Base-by-base conservation (phyloP, 1,284 basidiomycete species). In the Cerioporus squamosus region DNA sequence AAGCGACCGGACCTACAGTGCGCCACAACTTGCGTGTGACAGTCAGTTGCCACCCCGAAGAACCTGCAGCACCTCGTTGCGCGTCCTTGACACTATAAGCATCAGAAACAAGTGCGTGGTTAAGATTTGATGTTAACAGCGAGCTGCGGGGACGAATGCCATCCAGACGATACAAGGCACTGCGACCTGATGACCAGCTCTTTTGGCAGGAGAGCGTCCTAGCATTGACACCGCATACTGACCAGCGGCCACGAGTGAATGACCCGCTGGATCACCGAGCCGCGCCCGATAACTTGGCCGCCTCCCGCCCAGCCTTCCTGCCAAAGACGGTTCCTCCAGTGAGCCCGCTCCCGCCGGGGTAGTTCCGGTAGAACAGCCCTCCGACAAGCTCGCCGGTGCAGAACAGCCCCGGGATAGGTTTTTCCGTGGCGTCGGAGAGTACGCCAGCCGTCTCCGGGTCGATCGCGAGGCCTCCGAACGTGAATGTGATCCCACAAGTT, bases 321-420 rank as follows among this genome's bases (percentile, higher is more conserved):
- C 86, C 87, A 70, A 89, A 88, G 2, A 89, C 86, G 0, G 86
- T 84, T 0, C 85, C 86, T 5, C 82, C 83, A 23, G 83, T 88
- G 58, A 89, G 67, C 18, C 88, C 87, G 66, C 85, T 87, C 14
- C 87, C 87, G 18, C 86, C 85, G 0, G 87, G 87, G 68, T 88
- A 88, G 65, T 88, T 88, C 20, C 73, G 70, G 61, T 82, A 83
- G 66, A 84, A 89, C 51, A 89, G 62, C 6, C 81, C 83, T 1
- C 86, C 86, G 0, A 88, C 80, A 77, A 89, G 82, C 71, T 88
- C 88, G 17, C 87, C 87, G 1, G 85, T 77, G 60, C 83, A 86
- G 68, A 83, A 88, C 22, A 90, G 68, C 3, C 87, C 85, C 10
- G 66, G 69, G 33, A 89, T 85, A 4, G 69, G 65, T 29, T 68